phyloP scores from a whole-genome alignment of 805 yeast species.

The Gaillardinia entomophila region DNA sequence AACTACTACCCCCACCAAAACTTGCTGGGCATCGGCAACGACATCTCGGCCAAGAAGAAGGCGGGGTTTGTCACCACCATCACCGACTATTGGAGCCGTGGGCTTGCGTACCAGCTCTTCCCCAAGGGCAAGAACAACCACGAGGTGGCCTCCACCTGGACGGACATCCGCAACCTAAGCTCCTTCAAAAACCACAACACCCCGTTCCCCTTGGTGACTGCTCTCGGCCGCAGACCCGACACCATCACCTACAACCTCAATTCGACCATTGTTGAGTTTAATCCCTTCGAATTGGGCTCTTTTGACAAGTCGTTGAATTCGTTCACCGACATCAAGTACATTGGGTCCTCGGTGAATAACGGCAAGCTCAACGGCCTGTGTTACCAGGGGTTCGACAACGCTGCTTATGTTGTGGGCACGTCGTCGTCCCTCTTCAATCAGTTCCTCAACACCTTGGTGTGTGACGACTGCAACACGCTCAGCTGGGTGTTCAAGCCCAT shows the following conservation, averaged over 20 bases:
- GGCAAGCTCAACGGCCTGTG: conserved; percentile 26
- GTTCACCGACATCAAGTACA: conserved; percentile 30
- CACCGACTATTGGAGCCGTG: conserved; percentile 79
- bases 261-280: conserved; percentile 36
- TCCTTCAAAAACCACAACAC: conserved; percentile 29
- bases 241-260: conserved; percentile 23
- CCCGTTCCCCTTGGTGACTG: conserved; percentile 36
- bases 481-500: conserved; percentile 19
- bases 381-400: conserved; percentile 32
- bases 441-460: conserved; percentile 27
- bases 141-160: conserved; percentile 23
- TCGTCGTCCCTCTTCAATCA: conserved; percentile 35
- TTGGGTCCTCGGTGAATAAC: conserved; percentile 29
- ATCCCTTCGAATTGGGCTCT: conserved; percentile 39
- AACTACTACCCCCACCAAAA: conserved; percentile 25
- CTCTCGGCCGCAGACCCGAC: conserved; percentile 31
- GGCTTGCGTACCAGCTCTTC: conserved; percentile 63
- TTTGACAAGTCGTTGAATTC: conserved; percentile 34
- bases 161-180: conserved; percentile 22
- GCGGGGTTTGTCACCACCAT: conserved; percentile 68
- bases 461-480: conserved; percentile 24
- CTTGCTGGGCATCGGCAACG: conserved; percentile 44
- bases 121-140: conserved; percentile 17
- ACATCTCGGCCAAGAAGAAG: conserved; percentile 34
- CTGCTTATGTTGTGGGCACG: conserved; percentile 34